Percentiles rank a stretch among this genome's conserved stretches.
phyloP scores from a whole-genome alignment of 2,329 filamentous ascomycete species.

The Xylariales sp. region DNA sequence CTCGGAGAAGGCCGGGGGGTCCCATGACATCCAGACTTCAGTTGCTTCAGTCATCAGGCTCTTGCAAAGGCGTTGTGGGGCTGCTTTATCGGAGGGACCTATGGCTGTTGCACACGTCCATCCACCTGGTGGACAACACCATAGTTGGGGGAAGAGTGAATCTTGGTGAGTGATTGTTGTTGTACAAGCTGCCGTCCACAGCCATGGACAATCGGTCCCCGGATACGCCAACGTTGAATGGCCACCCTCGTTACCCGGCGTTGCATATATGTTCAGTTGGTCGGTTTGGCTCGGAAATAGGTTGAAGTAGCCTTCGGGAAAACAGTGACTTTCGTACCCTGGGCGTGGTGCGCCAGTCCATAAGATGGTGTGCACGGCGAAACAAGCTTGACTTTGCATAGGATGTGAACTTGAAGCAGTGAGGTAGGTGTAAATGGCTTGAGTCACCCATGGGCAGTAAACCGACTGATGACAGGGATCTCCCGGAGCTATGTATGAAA shows the following conservation, averaged over 20 bases:
- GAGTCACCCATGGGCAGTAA: background rate
- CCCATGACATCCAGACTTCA: conserved; percentile 7
- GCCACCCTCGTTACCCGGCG: background rate
- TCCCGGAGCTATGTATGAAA: background rate
- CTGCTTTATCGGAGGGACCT: background rate
- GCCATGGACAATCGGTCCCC: background rate
- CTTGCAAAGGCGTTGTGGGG: conserved; percentile 3
- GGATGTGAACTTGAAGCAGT: background rate
- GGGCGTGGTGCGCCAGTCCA: background rate
- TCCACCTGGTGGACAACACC: conserved; percentile 5
- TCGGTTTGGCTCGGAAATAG: background rate
- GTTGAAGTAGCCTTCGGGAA: conserved; percentile 1
- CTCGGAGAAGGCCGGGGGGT: too few species aligned
- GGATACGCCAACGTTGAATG: conserved; percentile 7
- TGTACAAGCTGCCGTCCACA: conserved; percentile 6
- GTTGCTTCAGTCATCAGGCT: conserved; percentile 3
- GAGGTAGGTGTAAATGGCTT: background rate
- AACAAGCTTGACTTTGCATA: background rate
- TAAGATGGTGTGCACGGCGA: background rate
- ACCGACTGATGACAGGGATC: background rate
- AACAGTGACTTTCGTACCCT: background rate
- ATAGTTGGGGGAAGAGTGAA: background rate
- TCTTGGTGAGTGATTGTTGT: conserved; percentile 1
- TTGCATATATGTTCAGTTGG: background rate
- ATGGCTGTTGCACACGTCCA: conserved; percentile 4